These are phyloP conservation scores for Alternaria novae-zelandiae DNA, from an alignment of 2,329 filamentous ascomycete genomes.

Conservation along the genomic window DNA sequence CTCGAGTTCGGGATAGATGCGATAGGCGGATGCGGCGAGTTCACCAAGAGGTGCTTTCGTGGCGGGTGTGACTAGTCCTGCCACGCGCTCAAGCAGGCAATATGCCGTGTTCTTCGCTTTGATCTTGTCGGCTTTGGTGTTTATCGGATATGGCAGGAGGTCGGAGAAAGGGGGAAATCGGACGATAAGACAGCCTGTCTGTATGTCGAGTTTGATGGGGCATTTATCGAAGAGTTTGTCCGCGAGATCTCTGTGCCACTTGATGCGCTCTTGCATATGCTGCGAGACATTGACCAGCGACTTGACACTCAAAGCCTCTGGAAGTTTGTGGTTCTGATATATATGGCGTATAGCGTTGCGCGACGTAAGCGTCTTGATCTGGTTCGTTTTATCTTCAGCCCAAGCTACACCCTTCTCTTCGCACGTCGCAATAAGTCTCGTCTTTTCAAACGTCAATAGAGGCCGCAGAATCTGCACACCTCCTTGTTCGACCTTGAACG, in stretches of 20 bases:
- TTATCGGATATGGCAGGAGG: slow-evolving; percentile 24
- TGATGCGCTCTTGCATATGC: slow-evolving; percentile 61
- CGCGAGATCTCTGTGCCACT: slow-evolving; percentile 60
- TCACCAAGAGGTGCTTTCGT: slow-evolving; percentile 53
- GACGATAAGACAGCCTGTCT: slow-evolving; percentile 43
- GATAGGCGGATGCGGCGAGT: slow-evolving; percentile 49
- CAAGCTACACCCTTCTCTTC: slow-evolving; percentile 70
- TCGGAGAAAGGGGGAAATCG: slow-evolving; percentile 32
- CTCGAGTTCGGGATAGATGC: slow-evolving; percentile 50
- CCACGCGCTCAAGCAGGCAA: slow-evolving; percentile 56
- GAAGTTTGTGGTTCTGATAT: slow-evolving; percentile 64
- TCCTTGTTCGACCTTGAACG: slow-evolving; percentile 62
- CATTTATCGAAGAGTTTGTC: slow-evolving; percentile 60
- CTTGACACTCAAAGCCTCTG: slow-evolving; percentile 69
- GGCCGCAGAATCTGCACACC: slow-evolving; percentile 74
- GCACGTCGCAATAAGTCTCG: slow-evolving; percentile 77
- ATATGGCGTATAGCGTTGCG: slow-evolving; percentile 82
- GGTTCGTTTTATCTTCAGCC: slow-evolving; percentile 87
- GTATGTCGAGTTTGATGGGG: slow-evolving; percentile 53
- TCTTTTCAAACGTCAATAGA: slow-evolving; percentile 73
- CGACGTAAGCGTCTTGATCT: slow-evolving; percentile 74
- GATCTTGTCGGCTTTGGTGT: slow-evolving; percentile 21
- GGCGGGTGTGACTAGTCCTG: slow-evolving; percentile 57
- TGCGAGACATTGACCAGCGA: slow-evolving; percentile 59
- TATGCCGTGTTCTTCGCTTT: slow-evolving; percentile 45